Conservation (phyloP, 1,284 basidiomycete species). For the Athelia psychrophila region DNA sequence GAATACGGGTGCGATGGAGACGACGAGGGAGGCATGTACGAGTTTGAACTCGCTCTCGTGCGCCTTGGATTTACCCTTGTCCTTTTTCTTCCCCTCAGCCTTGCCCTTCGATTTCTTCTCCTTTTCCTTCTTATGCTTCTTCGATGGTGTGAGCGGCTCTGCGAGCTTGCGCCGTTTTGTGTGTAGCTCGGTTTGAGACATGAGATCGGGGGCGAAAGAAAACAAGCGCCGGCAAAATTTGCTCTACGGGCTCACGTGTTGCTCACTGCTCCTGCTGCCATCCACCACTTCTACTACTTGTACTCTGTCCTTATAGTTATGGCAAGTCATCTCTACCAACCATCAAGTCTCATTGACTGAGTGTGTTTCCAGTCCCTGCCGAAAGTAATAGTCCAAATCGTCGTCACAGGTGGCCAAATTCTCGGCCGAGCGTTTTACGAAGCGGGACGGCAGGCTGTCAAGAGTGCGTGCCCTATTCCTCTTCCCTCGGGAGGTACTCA, state of each 20-base stretch:
- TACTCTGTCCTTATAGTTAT: neutral
- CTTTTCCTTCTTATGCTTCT: conserved; percentile 11
- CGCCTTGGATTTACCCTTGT: conserved; percentile 34
- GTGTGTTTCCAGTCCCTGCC: conserved; percentile 59
- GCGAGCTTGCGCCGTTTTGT: conserved; percentile 29
- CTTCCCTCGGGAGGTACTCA: conserved; percentile 1
- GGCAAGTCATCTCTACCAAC: neutral
- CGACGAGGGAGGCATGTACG: conserved; percentile 60
- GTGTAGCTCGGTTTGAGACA: conserved; percentile 11
- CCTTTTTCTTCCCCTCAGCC: conserved; percentile 37
- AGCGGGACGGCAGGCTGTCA: conserved; percentile 89
- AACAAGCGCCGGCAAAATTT: neutral
- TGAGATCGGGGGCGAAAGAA: too few relatives aligned
- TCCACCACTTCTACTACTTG: neutral
- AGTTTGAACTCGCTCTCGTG: conserved; percentile 60
- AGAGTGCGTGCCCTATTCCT: conserved; percentile 62
- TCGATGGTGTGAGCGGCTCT: conserved; percentile 21
- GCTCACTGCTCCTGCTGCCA: neutral
- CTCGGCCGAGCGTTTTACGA: conserved; percentile 91
- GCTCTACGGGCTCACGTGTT: neutral
- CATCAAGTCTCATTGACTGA: neutral
- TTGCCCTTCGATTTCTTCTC: conserved; percentile 22
- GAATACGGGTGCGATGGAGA: conserved; percentile 86
- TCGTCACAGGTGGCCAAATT: conserved; percentile 79
- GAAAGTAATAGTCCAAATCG: conserved; percentile 78